These are phyloP conservation scores for Patellifolia procumbens DNA, from an alignment of 179 eudicot genomes.

Conservation along the genomic window DNA sequence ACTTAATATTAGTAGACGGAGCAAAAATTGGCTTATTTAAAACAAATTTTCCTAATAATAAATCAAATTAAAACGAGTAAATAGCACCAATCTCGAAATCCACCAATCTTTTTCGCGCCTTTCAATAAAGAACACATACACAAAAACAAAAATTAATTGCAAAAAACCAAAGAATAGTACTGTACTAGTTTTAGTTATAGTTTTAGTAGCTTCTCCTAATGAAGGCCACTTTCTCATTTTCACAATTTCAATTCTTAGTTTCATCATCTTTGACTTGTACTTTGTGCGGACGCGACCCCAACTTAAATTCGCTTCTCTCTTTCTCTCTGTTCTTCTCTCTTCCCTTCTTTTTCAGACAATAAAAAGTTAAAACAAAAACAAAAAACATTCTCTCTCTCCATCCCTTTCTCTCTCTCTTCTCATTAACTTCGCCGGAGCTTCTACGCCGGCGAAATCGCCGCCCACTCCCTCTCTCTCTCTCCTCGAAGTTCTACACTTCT, in stretches of 20 bases:
- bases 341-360: neutral
- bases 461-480: neutral
- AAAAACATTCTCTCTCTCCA: conserved; percentile 16
- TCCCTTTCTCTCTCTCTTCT: neutral
- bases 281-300: conserved; percentile 26
- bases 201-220: neutral
- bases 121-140: neutral
- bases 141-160: neutral
- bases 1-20: too few relatives aligned
- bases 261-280: conserved; percentile 27
- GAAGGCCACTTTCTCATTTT: neutral
- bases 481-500: neutral
- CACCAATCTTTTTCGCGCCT: neutral
- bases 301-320: conserved; percentile 22
- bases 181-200: too few relatives aligned
- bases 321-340: conserved; percentile 9
- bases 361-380: conserved; percentile 3
- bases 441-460: conserved; percentile 18
- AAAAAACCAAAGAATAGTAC: neutral
- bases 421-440: conserved; percentile 8
- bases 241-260: neutral
- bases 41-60: too few relatives aligned
- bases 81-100: too few relatives aligned
- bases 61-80: too few relatives aligned
- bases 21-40: too few relatives aligned